Evolutionary conservation across 202 grass and related monocot species (phyloP).

Genomic region (Zoysia matrella): DNA sequence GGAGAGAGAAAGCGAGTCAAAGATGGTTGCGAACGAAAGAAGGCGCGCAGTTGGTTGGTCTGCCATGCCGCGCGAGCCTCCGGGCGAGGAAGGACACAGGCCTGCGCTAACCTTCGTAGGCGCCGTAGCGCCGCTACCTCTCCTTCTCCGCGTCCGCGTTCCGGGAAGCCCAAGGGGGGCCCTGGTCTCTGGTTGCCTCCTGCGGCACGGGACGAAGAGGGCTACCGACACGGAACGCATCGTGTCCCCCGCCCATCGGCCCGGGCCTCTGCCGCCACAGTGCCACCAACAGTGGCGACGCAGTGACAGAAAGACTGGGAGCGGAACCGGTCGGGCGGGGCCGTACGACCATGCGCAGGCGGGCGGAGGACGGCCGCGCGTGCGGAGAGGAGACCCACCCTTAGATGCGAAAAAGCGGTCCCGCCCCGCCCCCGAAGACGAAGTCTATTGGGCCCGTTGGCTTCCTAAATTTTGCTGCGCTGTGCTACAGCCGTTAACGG

Average conservation of each 20-base stretch:
- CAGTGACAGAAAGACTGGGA: neutral
- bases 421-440: too few species aligned
- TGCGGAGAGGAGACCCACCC: too few species aligned
- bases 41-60: too few species aligned
- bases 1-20: too few species aligned
- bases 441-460: too few species aligned
- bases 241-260: constrained; percentile 32
- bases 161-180: neutral
- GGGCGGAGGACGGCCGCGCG: too few species aligned
- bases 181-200: constrained; percentile 36
- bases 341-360: neutral
- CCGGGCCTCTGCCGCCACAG: neutral
- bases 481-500: too few species aligned
- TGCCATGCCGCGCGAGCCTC: constrained; percentile 41
- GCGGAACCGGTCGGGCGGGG: constrained; percentile 17
- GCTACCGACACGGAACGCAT: constrained; percentile 54
- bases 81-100: too few species aligned
- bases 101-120: constrained; percentile 21
- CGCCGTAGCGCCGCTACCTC: neutral
- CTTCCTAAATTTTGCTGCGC: too few species aligned
- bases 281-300: neutral
- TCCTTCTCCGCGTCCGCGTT: neutral
- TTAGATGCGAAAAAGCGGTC: too few species aligned
- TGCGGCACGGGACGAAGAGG: constrained; percentile 45
- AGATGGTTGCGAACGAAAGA: constrained; percentile 22